phyloP scores from a whole-genome alignment of 2,329 filamentous ascomycete genomes.

The Aspergillus terreus region DNA sequence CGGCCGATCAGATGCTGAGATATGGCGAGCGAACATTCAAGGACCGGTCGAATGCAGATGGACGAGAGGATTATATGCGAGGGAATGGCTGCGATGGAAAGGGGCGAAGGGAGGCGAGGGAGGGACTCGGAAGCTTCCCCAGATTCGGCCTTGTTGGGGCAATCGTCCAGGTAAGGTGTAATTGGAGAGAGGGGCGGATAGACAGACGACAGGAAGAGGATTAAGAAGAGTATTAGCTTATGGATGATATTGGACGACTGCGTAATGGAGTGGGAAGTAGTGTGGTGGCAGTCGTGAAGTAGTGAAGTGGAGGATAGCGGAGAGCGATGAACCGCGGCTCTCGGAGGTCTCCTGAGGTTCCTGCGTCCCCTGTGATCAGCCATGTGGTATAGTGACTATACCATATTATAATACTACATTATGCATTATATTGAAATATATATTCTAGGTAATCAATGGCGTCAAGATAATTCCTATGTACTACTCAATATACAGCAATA shows the following conservation, averaged over 20 bases:
- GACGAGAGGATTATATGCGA: neutral
- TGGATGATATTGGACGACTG: no score
- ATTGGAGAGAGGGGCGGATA: neutral
- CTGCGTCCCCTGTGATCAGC: conserved; percentile 22
- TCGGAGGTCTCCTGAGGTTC: conserved; percentile 21
- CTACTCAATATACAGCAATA: neutral
- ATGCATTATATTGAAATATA: no score
- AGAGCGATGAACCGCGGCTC: conserved; percentile 27
- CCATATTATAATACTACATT: no score
- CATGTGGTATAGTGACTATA: no score
- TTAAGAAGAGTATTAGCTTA: neutral
- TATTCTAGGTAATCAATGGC: no score
- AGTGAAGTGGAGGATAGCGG: neutral
- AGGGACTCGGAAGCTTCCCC: conserved; percentile 12
- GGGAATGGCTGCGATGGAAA: neutral
- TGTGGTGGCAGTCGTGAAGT: neutral
- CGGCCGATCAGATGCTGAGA: neutral
- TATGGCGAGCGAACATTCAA: neutral
- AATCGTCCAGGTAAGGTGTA: neutral
- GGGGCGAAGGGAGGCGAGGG: neutral
- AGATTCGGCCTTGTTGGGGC: conserved; percentile 8
- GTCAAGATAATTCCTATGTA: no score
- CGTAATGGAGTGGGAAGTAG: conserved; percentile 1
- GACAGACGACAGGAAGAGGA: neutral
- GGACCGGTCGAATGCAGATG: neutral